These are phyloP conservation scores for Claviceps cyperi DNA, from an alignment of 2,329 filamentous ascomycete genomes.

Conservation along the genomic window DNA sequence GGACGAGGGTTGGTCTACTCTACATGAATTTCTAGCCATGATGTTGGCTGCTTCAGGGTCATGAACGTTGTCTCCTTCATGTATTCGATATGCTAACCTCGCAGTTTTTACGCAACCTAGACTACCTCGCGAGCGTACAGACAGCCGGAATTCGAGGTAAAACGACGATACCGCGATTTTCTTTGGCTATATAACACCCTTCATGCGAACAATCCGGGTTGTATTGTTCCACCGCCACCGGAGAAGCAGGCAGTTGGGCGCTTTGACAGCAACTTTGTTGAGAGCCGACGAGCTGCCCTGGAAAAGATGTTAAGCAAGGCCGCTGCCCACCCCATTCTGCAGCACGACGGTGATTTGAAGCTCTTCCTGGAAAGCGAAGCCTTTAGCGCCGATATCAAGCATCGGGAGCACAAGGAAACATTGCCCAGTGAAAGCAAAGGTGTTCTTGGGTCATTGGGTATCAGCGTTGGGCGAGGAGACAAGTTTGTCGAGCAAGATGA, in stretches of 20 bases:
- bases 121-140: conserved; percentile 94
- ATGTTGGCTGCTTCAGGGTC: no score
- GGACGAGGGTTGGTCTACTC: conserved; percentile 56
- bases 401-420: conserved; percentile 85
- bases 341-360: conserved; percentile 88
- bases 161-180: conserved; percentile 88
- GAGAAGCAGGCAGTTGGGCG: conserved; percentile 96
- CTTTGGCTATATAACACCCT: conserved; percentile 94
- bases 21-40: background rate
- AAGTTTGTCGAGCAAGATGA: conserved; percentile 99
- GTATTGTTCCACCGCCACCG: conserved; percentile 87
- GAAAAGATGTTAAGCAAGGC: conserved; percentile 98
- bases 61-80: background rate
- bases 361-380: conserved; percentile 92
- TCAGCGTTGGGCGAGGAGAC: conserved; percentile 58
- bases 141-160: conserved; percentile 83
- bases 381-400: conserved; percentile 93
- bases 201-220: conserved; percentile 85
- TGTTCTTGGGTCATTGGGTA: conserved; percentile 71
- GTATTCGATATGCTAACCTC: background rate
- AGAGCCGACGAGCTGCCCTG: conserved; percentile 75
- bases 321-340: conserved; percentile 73
- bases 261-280: conserved; percentile 94
- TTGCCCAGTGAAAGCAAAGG: conserved; percentile 83
- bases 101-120: conserved; percentile 26